Base-by-base conservation (phyloP, 208 protist genomes). In the Trypanosoma theileri region DNA sequence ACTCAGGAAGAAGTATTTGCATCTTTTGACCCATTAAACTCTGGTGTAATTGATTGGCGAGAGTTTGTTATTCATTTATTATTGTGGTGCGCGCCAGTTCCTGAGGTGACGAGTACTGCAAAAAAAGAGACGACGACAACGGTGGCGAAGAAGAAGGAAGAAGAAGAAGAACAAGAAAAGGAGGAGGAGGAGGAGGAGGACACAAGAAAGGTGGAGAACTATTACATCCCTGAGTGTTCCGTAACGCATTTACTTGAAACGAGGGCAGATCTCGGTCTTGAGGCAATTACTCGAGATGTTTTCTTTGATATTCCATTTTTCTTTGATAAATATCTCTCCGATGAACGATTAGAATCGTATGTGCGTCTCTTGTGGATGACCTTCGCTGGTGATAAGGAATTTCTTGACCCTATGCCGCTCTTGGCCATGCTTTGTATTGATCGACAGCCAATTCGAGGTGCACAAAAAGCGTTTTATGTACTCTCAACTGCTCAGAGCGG, bases 41-140 rank as follows among this genome's bases (percentile, higher is more conserved):
- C 65, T 28, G 91, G 86, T 35, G 64, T 89, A 16, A 81, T 94
- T 26, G 91, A 96, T 73, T 96, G 91, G 91, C 71, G 91, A 2
- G 88, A 94, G 63, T 71, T 93, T 52, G 69, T 94, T 14, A 66
- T 94, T 50, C 91, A 96, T 61, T 70, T 96, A 22, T 77, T 96
- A 7, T 82, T 96, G 21, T 96, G 89, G 87, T 92, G 87, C 57
- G 69, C 70, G 0, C 75, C 87, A 44, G 42, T 71, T 13, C 69
- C 71, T 35, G 28, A 35, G 28, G 28, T 35, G 28, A 6, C 28
- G 28, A 6, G 28, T 35, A 35, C 28, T 35, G 28, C 28, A 6
- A 35, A 35, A 35, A 35, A 35, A 35, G 28, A 35, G 28, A 35
- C 1, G 28, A 35, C 28, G 6, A 35, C 28, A 35, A 6, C 6